Evolutionary conservation across 768 basidiomycete genomes (phyloP), one percentile per base, ranked within the genome.

Genomic region (Sarcomyxa edulis): DNA sequence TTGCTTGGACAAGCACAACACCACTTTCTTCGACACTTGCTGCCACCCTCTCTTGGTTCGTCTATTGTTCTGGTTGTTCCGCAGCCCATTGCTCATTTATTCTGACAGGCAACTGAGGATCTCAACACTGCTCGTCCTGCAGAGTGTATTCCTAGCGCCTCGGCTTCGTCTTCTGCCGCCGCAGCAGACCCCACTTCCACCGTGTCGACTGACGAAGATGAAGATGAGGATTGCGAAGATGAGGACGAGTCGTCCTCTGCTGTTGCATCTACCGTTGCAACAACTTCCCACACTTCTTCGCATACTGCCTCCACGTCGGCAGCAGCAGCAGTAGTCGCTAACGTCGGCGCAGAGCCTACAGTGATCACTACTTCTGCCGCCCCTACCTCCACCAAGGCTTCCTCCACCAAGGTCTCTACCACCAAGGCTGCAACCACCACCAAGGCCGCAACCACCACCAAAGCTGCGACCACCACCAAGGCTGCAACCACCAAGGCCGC

Each of bases 1-100:
- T 34, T 79, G 76, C 52, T 51, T 67, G 20, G 48, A 47, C 39
- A 60, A 75, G 52, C 74, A 76, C 49, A 59, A 65, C 52, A 67
- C 69, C 7, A 32, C 56, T 11, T 82, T 81, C 65, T 89, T 85
- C 57, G 65, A 76, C 39, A 49, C 62, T 20, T 90, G 89, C 54
- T 85, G 86, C 68, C 78, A 78, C 55, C 80, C 85, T 42, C 62
- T 85, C 43, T 64, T 80, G 52, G 80, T 81, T 54, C 27, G 69
- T 57, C 37, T n/a, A n/a, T n/a, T n/a, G n/a, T n/a, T n/a, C n/a
- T n/a, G n/a, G n/a, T n/a, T n/a, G n/a, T n/a, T n/a, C n/a, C n/a
- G n/a, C n/a, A n/a, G n/a, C n/a, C n/a, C n/a, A n/a, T n/a, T n/a
- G n/a, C n/a, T n/a, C n/a, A n/a, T n/a, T n/a, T n/a, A n/a, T n/a